A percentile compares a stretch with the other conserved stretches of the same genome.
Conservation (phyloP, 306 rosid species). For the Sechiopsis laciniata region DNA sequence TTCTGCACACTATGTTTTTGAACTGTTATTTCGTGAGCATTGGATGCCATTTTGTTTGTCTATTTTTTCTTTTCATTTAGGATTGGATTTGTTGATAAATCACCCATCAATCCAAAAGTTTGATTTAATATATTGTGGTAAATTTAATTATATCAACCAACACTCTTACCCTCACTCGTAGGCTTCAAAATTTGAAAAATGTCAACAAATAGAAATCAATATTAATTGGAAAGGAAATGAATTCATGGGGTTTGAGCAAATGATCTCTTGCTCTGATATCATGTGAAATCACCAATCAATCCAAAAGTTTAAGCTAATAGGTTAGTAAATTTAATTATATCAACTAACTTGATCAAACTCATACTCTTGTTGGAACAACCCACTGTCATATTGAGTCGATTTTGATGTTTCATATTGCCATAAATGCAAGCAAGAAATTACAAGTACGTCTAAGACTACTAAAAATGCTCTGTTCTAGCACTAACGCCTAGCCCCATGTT, state of each 20-base stretch:
- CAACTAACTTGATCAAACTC: background rate
- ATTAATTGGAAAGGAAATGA: no score
- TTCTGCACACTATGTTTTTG: background rate
- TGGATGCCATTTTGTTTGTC: background rate
- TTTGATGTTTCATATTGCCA: background rate
- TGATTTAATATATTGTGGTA: no score
- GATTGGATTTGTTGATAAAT: background rate
- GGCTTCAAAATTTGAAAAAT: no score
- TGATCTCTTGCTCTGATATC: no score
- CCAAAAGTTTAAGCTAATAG: no score
- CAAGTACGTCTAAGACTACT: background rate
- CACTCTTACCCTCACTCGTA: no score
- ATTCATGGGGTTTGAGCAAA: no score
- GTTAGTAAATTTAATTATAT: no score
- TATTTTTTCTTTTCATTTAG: background rate
- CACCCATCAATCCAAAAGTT: no score
- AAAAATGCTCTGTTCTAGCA: background rate
- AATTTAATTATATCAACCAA: no score
- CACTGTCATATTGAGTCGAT: slow-evolving; percentile 5
- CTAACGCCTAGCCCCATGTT: background rate
- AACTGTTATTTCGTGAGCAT: background rate
- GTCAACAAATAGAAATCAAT: no score
- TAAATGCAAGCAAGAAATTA: background rate
- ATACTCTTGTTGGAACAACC: background rate
- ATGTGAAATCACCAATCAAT: no score